Percentiles rank a stretch among this genome's conserved stretches.
Conservation (phyloP, 805 yeast species). For the Cyberlindnera suaveolens region DNA sequence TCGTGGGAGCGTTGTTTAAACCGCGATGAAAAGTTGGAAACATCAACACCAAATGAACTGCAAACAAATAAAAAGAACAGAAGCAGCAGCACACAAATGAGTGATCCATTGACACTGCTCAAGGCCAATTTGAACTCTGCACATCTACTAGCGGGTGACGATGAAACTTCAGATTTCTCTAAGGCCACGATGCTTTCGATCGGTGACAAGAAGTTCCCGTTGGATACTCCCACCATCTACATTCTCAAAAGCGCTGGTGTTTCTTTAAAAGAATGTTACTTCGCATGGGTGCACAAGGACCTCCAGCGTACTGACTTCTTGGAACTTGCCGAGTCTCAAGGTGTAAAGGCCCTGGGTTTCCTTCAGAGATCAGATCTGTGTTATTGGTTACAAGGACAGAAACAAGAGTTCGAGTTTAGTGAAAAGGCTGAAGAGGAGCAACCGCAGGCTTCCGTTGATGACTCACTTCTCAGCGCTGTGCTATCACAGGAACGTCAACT, state of each 20-base stretch:
- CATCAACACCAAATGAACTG: neutral
- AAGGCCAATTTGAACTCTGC: conserved; percentile 12
- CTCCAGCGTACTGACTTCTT: conserved; percentile 78
- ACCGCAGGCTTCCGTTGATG: conserved; percentile 20
- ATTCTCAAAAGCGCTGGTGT: conserved; percentile 43
- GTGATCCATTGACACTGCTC: conserved; percentile 14
- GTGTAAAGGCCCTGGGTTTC: conserved; percentile 69
- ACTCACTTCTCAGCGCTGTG: conserved; percentile 28
- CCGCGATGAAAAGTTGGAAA: neutral
- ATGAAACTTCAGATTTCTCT: conserved; percentile 29
- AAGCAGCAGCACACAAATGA: conserved; percentile 4
- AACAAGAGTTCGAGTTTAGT: conserved; percentile 48
- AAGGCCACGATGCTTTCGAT: conserved; percentile 29
- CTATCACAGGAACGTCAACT: conserved; percentile 40
- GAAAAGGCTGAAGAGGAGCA: conserved; percentile 9
- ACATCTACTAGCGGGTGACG: conserved; percentile 18
- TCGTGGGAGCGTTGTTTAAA: no score
- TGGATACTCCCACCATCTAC: conserved; percentile 50
- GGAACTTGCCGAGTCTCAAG: conserved; percentile 57
- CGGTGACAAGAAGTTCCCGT: conserved; percentile 21
- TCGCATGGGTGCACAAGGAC: conserved; percentile 74
- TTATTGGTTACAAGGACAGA: conserved; percentile 72
- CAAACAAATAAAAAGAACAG: neutral
- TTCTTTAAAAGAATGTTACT: conserved; percentile 54
- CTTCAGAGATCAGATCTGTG: conserved; percentile 79